Evolutionary conservation across 495 filamentous ascomycete species (phyloP).

Genomic region (Elaphomyces granulatus): DNA sequence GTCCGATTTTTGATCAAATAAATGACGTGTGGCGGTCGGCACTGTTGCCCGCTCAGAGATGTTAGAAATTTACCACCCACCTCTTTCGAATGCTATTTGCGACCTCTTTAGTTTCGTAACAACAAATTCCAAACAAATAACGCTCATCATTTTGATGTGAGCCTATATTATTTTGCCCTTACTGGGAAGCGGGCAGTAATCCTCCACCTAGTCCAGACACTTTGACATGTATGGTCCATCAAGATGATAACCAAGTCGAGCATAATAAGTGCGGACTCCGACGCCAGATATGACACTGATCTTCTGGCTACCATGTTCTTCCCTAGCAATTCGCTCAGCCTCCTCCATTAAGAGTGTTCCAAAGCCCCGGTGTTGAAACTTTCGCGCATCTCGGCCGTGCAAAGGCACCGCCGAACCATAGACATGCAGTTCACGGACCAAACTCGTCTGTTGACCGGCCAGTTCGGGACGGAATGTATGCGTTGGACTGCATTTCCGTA

Average conservation of each 20-base stretch:
- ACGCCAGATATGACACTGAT: conserved; percentile 94
- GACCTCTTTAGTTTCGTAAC: no score
- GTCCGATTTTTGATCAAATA: no score
- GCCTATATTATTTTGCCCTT: no score
- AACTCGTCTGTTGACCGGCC: conserved; percentile 68
- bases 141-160: no score
- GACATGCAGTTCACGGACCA: conserved; percentile 90
- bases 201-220: conserved; percentile 33
- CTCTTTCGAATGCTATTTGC: no score
- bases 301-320: conserved; percentile 87
- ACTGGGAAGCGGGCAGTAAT: no score
- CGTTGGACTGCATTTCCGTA: conserved; percentile 77
- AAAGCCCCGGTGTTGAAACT: conserved; percentile 97
- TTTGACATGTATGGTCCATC: conserved; percentile 91
- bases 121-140: no score
- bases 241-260: conserved; percentile 76
- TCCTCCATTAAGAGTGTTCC: conserved; percentile 96
- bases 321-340: conserved; percentile 82
- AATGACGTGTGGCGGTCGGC: no score
- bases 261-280: conserved; percentile 87
- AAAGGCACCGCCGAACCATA: conserved; percentile 93
- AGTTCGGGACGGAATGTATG: conserved; percentile 89
- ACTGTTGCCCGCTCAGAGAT: no score
- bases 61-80: no score
- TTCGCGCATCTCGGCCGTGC: conserved; percentile 80